Conservation (phyloP, 192 early-diverging fungal species). For the Entomortierella parvispora region DNA sequence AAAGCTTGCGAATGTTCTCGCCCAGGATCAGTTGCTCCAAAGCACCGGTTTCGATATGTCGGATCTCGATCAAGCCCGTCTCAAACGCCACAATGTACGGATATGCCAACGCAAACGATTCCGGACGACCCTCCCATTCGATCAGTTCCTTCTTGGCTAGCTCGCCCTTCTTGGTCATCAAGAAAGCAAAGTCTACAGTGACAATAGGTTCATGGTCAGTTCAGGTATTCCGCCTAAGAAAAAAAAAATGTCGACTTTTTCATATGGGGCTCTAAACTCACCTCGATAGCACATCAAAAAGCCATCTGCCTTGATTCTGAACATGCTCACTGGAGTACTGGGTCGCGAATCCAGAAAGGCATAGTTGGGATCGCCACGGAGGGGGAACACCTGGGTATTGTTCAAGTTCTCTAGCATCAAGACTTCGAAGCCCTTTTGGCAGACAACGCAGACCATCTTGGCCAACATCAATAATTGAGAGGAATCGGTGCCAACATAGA, state of each 20-base stretch:
- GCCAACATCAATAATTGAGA: conserved; percentile 85
- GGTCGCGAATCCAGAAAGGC: conserved; percentile 80
- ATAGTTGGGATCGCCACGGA: conserved; percentile 79
- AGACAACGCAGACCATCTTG: conserved; percentile 87
- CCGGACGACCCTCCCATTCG: conserved; percentile 89
- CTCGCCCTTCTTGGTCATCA: conserved; percentile 84
- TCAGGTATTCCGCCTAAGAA: background rate
- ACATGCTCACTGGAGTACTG: conserved; percentile 83
- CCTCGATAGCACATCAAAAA: conserved; percentile 93
- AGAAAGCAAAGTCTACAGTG: conserved; percentile 87
- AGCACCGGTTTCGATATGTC: conserved; percentile 76
- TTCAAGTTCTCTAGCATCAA: conserved; percentile 84
- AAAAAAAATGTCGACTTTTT: too few relatives aligned
- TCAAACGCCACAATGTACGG: conserved; percentile 95
- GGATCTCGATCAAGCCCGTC: conserved; percentile 87
- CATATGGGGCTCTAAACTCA: too few relatives aligned
- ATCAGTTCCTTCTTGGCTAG: conserved; percentile 79
- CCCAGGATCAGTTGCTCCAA: conserved; percentile 49
- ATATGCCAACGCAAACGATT: conserved; percentile 78
- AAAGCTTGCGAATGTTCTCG: conserved; percentile 38
- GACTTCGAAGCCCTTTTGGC: conserved; percentile 91
- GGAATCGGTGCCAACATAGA: conserved; percentile 92
- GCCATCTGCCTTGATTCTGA: conserved; percentile 73
- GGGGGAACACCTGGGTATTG: conserved; percentile 83
- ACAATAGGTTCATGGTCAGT: background rate